Evolutionary conservation across 2,329 filamentous ascomycete species (phyloP).

Genomic region (Exophiala alcalophila): DNA sequence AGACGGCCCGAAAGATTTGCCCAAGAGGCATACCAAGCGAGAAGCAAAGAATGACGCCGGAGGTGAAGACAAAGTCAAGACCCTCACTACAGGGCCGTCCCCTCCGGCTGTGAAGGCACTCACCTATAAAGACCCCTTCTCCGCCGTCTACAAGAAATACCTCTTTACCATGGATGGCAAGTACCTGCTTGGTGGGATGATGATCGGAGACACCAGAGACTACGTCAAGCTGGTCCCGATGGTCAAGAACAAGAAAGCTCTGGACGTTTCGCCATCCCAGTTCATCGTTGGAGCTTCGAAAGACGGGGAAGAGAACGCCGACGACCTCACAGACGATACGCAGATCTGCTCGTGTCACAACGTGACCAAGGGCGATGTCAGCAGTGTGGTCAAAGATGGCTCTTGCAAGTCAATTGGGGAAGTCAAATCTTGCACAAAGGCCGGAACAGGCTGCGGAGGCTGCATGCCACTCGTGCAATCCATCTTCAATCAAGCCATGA

Average conservation of each 20-base stretch:
- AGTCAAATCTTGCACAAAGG: slow-evolving; percentile 86
- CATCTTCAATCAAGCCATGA: slow-evolving; percentile 88
- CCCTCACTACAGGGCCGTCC: slow-evolving; percentile 54
- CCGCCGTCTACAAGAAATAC: slow-evolving; percentile 89
- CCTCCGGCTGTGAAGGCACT: slow-evolving; percentile 71
- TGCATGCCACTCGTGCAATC: slow-evolving; percentile 84
- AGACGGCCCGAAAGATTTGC: slow-evolving; percentile 75
- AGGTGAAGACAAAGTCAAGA: slow-evolving; percentile 46
- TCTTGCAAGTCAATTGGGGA: slow-evolving; percentile 77
- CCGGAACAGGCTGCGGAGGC: slow-evolving; percentile 84
- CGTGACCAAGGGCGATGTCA: slow-evolving; percentile 79
- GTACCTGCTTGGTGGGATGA: slow-evolving; percentile 91
- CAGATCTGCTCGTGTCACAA: slow-evolving; percentile 95
- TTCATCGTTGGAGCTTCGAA: slow-evolving; percentile 78
- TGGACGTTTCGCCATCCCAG: slow-evolving; percentile 75
- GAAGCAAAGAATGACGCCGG: slow-evolving; percentile 37
- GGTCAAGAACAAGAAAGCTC: slow-evolving; percentile 76
- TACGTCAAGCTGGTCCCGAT: slow-evolving; percentile 86
- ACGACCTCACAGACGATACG: slow-evolving; percentile 77
- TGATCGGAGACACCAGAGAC: slow-evolving; percentile 90
- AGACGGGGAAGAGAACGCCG: slow-evolving; percentile 68
- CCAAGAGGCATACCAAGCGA: slow-evolving; percentile 51
- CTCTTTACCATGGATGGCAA: slow-evolving; percentile 87
- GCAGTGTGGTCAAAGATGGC: slow-evolving; percentile 69
- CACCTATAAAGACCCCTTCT: slow-evolving; percentile 85